phyloP scores from a whole-genome alignment of 2,329 filamentous ascomycete genomes.

The Zasmidium cellare region DNA sequence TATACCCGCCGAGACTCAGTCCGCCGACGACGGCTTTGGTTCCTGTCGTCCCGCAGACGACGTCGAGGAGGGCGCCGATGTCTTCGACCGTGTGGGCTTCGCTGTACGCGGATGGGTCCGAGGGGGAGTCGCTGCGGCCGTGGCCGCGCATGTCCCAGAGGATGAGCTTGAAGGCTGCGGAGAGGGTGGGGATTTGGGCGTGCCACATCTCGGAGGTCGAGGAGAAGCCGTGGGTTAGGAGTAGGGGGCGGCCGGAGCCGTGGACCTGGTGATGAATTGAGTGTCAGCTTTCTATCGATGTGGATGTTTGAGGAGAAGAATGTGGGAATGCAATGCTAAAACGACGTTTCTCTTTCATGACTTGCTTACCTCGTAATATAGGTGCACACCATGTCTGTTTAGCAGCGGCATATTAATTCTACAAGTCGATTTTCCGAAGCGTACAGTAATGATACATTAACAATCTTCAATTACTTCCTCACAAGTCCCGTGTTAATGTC shows the following conservation, averaged over 20 bases:
- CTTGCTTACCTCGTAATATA: slow-evolving; percentile 25
- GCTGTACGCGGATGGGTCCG: slow-evolving; percentile 22
- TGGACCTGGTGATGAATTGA: not conserved
- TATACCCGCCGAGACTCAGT: slow-evolving; percentile 30
- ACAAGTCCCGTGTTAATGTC: not conserved
- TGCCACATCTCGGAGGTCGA: slow-evolving; percentile 31
- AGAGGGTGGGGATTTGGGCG: slow-evolving; percentile 24
- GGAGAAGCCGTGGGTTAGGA: slow-evolving; percentile 32
- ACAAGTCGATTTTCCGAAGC: too few relatives aligned
- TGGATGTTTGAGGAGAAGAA: too few relatives aligned
- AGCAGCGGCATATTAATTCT: slow-evolving; percentile 12
- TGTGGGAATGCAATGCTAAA: slow-evolving; percentile 2
- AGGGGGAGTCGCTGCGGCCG: slow-evolving; percentile 25
- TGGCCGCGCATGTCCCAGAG: slow-evolving; percentile 27
- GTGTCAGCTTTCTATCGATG: too few relatives aligned
- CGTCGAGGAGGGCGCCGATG: slow-evolving; percentile 27
- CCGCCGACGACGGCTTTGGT: slow-evolving; percentile 27
- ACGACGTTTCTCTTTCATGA: slow-evolving; percentile 19
- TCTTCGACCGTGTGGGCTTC: slow-evolving; percentile 30
- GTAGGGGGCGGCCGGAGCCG: slow-evolving; percentile 16
- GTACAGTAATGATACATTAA: too few relatives aligned
- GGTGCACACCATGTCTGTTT: slow-evolving; percentile 19
- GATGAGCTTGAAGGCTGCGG: slow-evolving; percentile 24
- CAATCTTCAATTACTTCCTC: not conserved
- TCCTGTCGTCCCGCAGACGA: slow-evolving; percentile 18